phyloP scores from a whole-genome alignment of 108 stramenopile genomes.

The Nitzschia sp. region DNA sequence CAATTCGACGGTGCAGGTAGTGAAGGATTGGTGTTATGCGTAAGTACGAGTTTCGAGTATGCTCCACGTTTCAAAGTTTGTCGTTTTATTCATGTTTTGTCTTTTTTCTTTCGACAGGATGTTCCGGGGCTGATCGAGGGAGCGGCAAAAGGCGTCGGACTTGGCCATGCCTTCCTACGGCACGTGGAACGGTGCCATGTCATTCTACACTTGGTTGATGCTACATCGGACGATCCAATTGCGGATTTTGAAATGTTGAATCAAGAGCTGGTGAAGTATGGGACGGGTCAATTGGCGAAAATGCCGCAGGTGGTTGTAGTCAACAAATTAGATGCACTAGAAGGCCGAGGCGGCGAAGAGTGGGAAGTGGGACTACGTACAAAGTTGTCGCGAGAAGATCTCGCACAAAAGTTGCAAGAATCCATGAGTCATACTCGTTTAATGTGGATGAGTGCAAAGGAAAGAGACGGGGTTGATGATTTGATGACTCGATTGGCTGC shows the following conservation, averaged over 20 bases:
- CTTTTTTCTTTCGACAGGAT: slow-evolving; percentile 25
- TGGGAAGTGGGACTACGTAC: slow-evolving; percentile 50
- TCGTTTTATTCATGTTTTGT: not conserved
- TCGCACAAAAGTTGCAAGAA: slow-evolving; percentile 58
- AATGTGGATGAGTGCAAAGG: slow-evolving; percentile 91
- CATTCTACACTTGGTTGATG: slow-evolving; percentile 94
- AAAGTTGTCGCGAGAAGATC: slow-evolving; percentile 44
- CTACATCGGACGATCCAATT: slow-evolving; percentile 83
- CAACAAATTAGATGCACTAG: slow-evolving; percentile 91
- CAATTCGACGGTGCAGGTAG: slow-evolving; percentile 49
- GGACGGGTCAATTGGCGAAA: slow-evolving; percentile 81
- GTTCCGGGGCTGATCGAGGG: slow-evolving; percentile 93
- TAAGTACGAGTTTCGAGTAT: slow-evolving; percentile 6
- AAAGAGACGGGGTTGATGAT: slow-evolving; percentile 85
- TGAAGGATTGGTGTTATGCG: slow-evolving; percentile 82
- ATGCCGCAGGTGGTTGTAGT: slow-evolving; percentile 96
- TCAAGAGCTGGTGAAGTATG: slow-evolving; percentile 88
- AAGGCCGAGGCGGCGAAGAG: slow-evolving; percentile 39
- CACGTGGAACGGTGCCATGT: slow-evolving; percentile 95
- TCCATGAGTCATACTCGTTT: slow-evolving; percentile 79
- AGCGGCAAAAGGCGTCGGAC: slow-evolving; percentile 83
- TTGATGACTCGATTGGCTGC: slow-evolving; percentile 77
- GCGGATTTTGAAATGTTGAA: slow-evolving; percentile 95
- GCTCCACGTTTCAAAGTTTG: not conserved
- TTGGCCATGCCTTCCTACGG: slow-evolving; percentile 91